A percentile compares a stretch with the other conserved stretches of the same genome.
Conservation (phyloP, 495 filamentous ascomycete genomes). For the Penicillium mononematosum region DNA sequence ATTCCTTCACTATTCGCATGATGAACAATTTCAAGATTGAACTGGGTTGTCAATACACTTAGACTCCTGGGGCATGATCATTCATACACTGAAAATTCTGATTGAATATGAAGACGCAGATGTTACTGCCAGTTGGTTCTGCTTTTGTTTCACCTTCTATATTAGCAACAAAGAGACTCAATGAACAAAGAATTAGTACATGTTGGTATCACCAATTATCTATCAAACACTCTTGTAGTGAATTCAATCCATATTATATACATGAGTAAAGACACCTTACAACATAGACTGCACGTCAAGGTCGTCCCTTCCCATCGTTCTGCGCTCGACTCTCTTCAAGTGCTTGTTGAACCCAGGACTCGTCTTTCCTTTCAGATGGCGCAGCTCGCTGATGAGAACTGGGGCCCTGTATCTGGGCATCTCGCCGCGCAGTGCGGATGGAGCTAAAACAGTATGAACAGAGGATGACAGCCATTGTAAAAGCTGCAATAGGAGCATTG, state of each 20-base stretch:
- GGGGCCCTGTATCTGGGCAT: slow-evolving; percentile 25
- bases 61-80: slow-evolving; percentile 40
- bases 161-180: neutral
- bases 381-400: slow-evolving; percentile 13
- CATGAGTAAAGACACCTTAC: neutral
- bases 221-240: neutral
- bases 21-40: slow-evolving; percentile 44
- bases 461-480: slow-evolving; percentile 51
- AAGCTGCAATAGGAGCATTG: slow-evolving; percentile 50
- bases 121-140: slow-evolving; percentile 5
- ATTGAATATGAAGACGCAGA: slow-evolving; percentile 30
- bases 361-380: slow-evolving; percentile 18
- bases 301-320: slow-evolving; percentile 10
- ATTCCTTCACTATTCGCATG: slow-evolving; percentile 29
- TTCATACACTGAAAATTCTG: slow-evolving; percentile 53
- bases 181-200: neutral
- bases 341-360: slow-evolving; percentile 40
- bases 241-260: neutral
- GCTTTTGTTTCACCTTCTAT: neutral
- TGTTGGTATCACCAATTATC: neutral
- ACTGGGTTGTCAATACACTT: slow-evolving; percentile 34
- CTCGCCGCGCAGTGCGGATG: slow-evolving; percentile 45
- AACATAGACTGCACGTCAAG: neutral
- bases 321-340: slow-evolving; percentile 34
- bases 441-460: slow-evolving; percentile 51